Evolutionary conservation across 768 basidiomycete species (phyloP).

Genomic region (Daedalea quercina): DNA sequence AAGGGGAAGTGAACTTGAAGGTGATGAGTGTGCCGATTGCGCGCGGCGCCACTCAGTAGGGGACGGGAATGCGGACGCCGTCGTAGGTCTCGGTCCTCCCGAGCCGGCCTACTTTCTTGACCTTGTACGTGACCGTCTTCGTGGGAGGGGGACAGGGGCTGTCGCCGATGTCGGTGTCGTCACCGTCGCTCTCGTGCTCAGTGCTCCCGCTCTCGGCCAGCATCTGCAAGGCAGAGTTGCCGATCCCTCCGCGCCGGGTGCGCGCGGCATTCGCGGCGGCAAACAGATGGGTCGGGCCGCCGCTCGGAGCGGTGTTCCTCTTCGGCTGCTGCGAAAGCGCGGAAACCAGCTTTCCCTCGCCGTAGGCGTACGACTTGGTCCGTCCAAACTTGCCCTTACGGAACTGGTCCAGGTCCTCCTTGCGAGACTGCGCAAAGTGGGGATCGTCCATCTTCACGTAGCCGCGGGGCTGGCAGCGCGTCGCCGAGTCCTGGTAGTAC

Average conservation of each 20-base stretch:
- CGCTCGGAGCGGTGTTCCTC: conserved; percentile 55
- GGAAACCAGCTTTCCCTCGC: conserved; percentile 53
- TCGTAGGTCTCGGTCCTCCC: conserved; percentile 66
- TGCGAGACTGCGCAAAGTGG: conserved; percentile 67
- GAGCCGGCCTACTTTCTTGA: conserved; percentile 49
- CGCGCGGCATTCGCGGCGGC: conserved; percentile 67
- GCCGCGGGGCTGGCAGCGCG: conserved; percentile 70
- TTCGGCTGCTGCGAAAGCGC: conserved; percentile 39
- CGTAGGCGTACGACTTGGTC: conserved; percentile 89
- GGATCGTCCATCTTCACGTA: conserved; percentile 98
- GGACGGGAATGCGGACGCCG: conserved; percentile 44
- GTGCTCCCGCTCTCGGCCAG: conserved; percentile 63
- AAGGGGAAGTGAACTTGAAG: not conserved
- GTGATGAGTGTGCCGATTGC: not conserved
- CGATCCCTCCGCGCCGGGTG: conserved; percentile 45
- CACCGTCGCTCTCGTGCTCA: conserved; percentile 61
- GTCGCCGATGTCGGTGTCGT: conserved; percentile 73
- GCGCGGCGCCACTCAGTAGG: conserved; percentile 10
- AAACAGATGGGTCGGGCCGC: conserved; percentile 42
- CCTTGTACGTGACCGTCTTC: conserved; percentile 48
- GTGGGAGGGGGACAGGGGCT: conserved; percentile 84
- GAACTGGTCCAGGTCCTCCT: conserved; percentile 87
- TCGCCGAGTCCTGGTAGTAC: conserved; percentile 66
- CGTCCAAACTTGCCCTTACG: conserved; percentile 83
- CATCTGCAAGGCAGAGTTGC: conserved; percentile 40